Evolutionary conservation across 257 asterid genomes (phyloP), one percentile per base, ranked within the genome.

Genomic region (Nicotiana attenuata): DNA sequence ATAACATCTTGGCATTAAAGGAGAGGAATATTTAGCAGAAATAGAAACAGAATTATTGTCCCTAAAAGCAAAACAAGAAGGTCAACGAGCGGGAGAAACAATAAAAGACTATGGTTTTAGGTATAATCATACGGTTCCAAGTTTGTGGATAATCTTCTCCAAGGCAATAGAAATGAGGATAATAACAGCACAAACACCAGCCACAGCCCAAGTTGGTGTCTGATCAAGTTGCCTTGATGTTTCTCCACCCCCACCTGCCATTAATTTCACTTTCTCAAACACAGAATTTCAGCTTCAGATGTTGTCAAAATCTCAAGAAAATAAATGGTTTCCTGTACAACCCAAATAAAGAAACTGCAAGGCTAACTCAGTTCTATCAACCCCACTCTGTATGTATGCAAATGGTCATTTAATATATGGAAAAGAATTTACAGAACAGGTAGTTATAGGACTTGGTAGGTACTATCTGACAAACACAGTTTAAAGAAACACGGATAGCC

Each of bases 181-280:
- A 71, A 95, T 95, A 38, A 91, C 88, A 0, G 92, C 88, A 82
- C 97, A 95, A 16, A 95, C 97, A 73, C 96, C 92, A 71, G 98
- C 94, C 81, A 92, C 97, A 10, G 97, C 98, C 98, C 98, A 95
- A 80, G 98, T 95, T 22, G 98, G 88, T 24, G 98, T 95, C 81
- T 93, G 92, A 52, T 89, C 94, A 80, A 93, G 94, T 82, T 82
- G 63, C 79, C 96, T 89, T 33, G 91, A 76, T 29, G 47, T 41
- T 0, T 4, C 80, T 26, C 38, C 86, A 24, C 38, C 76, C 33
- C 71, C 87, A 29, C 85, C 97, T 16, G 97, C 97, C 98, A 93
- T 93, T 4, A 63, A 57, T 71, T 20, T 20, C 57, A 41, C 76
- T 67, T n/a, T 41, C 59, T 16, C 38, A 45, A 45, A 47, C 77